Evolutionary conservation across 768 basidiomycete genomes (phyloP), one percentile per base, ranked within the genome.

Genomic region (Infundibulicybe gibba): DNA sequence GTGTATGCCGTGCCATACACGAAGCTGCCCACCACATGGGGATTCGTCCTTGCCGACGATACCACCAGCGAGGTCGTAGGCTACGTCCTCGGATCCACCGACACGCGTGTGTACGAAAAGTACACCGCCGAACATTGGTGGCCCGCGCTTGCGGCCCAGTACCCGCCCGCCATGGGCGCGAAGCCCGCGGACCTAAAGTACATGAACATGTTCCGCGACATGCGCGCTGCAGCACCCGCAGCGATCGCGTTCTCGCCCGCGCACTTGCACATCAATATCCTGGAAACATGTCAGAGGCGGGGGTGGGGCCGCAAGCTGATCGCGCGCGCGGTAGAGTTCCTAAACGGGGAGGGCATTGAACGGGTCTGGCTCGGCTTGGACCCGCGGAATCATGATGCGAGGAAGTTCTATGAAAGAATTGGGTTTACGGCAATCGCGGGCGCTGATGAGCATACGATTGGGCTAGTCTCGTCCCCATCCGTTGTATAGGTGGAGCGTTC

Each of bases 1-100:
- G 70, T 85, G 37, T 90, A 83, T 56, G 83, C 88, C 3, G 75
- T 87, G 40, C 89, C 89, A 2, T 91, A 91, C 62, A 73, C 87
- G 48, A 78, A 79, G 44, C 64, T 85, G 13, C 75, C 80, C n/a
- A 74, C 67, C 5, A 81, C 83, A 17, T 89, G 80, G 76, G 87
- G 77, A 10, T 91, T 87, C 61, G 87, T 90, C 35, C 65, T 92
- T 59, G 81, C 78, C 35, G 80, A 83, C 40, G 68, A 70, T 32
- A 62, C 62, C 25, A 58, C 52, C 17, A 59, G 63, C 8, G 69
- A 74, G 33, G 77, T 83, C 1, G 85, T 90, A 37, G 90, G 90
- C 32, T 91, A 91, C 58, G 63, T 80, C 48, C 61, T 90, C 31
- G 84, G 84, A 41, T 74, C 87, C 15, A 70, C 69, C 35, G 85